Evolutionary conservation across 257 asterid genomes (phyloP), one percentile per base, ranked within the genome.

Genomic region (Catharanthus roseus): DNA sequence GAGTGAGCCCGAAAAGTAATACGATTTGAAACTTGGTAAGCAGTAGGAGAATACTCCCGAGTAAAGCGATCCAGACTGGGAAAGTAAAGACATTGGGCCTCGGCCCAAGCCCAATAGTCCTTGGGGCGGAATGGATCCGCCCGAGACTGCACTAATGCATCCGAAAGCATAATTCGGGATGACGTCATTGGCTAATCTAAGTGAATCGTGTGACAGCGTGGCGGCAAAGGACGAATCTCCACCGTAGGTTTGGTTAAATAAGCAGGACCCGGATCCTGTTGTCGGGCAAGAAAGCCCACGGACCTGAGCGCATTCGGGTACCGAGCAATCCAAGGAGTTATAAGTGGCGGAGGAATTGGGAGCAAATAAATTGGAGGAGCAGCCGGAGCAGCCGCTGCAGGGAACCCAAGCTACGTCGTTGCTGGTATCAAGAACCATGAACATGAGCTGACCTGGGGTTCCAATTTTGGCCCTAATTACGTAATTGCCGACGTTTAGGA

Each of bases 391-490:
- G 15, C 93, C 96, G 39, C 73, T 83, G 88, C 97, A 93, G 72
- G 98, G 98, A 47, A 89, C 68, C 97, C 98, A 93, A 77, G 95
- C 93, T 74, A 82, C 85, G 36, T 93, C 97, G 3, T 80, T 85
- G 75, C 98, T 90, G 0, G 96, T 93, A 72, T 93, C 97, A 78
- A 93, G 11, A 28, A 90, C 98, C 97, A 90, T 90, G 80, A 86
- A 87, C 88, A 93, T 67, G 78, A 84, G 89, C 67, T 90, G 97
- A 1, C 92, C 92, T 8, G 96, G 98, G 19, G 92, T 87, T 41
- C 98, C 98, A 33, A 93, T 82, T 44, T 85, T 87, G 74, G 81
- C 90, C 85, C 95, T 85, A 70, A 93, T 85, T 2, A 90, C 77
- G 11, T 90, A 93, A 81, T 86, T 90, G 5, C 96, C 97, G 1